These are phyloP conservation scores for Protomyces arabidopsidicola DNA, from an alignment of 1,139 yeast species.

Conservation along the genomic window DNA sequence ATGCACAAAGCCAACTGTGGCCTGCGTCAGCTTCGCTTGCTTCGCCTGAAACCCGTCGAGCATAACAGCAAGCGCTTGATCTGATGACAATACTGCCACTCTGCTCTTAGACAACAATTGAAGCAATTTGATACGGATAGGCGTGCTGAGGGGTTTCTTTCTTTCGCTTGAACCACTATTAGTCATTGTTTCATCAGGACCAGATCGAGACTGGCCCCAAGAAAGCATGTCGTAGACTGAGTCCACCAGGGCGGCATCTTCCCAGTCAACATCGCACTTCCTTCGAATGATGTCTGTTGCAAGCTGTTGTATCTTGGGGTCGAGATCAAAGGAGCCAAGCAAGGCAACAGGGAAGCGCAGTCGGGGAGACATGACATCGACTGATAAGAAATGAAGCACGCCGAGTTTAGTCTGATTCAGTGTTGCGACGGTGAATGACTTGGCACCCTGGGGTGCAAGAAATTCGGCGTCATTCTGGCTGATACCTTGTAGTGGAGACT, in stretches of 20 bases:
- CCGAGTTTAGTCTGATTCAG: slow-evolving; percentile 50
- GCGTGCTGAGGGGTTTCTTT: slow-evolving; percentile 52
- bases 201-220: not conserved
- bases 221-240: slow-evolving; percentile 14
- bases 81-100: slow-evolving; percentile 44
- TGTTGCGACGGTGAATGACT: slow-evolving; percentile 50
- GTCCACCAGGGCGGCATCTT: slow-evolving; percentile 46
- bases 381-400: slow-evolving; percentile 42
- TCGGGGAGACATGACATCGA: slow-evolving; percentile 44
- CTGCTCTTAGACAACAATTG: slow-evolving; percentile 52
- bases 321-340: slow-evolving; percentile 62
- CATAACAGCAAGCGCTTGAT: slow-evolving; percentile 45
- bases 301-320: slow-evolving; percentile 50
- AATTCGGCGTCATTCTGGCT: slow-evolving; percentile 52
- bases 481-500: slow-evolving; percentile 57
- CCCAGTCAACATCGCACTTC: slow-evolving; percentile 48
- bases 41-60: slow-evolving; percentile 54
- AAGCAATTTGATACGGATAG: slow-evolving; percentile 58
- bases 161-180: not conserved
- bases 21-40: slow-evolving; percentile 43
- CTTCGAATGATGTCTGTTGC: slow-evolving; percentile 54
- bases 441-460: slow-evolving; percentile 65
- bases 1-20: slow-evolving; percentile 58
- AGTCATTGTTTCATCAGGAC: not conserved
- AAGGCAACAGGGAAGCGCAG: slow-evolving; percentile 44